Base-by-base conservation (phyloP, 2,329 filamentous ascomycete species). In the Cytospora piceae region DNA sequence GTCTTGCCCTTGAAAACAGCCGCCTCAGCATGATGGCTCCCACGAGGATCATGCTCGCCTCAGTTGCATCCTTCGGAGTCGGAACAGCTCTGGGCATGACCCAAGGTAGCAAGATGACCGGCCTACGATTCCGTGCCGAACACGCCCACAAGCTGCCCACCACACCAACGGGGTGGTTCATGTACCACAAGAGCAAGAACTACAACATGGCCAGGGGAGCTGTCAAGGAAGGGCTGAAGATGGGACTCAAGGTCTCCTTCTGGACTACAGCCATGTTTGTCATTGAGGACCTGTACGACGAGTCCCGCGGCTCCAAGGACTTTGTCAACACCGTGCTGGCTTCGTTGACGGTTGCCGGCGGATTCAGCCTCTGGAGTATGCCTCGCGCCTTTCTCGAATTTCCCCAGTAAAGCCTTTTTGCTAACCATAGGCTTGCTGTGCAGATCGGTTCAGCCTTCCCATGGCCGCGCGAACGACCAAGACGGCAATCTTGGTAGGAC, bases 121-220 rank as follows among this genome's bases (percentile, higher is more conserved):
- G 91, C 60, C 83, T 96, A 65, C 90, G 91, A 49, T 99, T 97
- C 80, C 90, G 94, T 63, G 95, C 95, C 67, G 95, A 99, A 79
- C 96, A 99, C 75, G 93, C 95, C 0, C 95, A 99, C 82, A 91
- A 94, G 70, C 87, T 97, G 68, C 95, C 95, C 24, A 88, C 87
- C 4, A 89, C 89, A 1, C 89, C 92, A 31, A 87, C 89, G 2
- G 94, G 93, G 22, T 99, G 95, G 95, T 99, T 94, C 75, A 86
- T 98, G n/a, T 99, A 99, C 78, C 94, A 98, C 82, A 97, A 97
- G 79, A 92, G 88, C 75, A 98, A 98, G 78, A 98, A 97, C 78
- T 98, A 99, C 80, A 88, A 93, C 72, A 85, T 90, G 60, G 89
- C 92, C 72, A 84, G 90, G 27, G 91, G 90, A 7, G 94, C 91